These are phyloP conservation scores for Acacia crassicarpa DNA, from an alignment of 306 rosid species.

Conservation along the genomic window DNA sequence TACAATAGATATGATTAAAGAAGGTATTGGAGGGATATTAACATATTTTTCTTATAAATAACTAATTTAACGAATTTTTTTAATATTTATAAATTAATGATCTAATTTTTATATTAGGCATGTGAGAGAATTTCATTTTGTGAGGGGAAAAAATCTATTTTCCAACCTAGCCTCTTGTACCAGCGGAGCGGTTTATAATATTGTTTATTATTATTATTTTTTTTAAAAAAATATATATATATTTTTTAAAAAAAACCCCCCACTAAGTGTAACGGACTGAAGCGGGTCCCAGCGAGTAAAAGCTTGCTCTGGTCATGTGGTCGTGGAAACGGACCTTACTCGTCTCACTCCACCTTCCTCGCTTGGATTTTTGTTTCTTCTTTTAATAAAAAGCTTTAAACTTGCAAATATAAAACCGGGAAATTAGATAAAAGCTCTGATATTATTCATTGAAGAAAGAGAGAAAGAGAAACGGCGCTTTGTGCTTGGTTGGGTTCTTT, in stretches of 20 bases:
- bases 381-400: neutral
- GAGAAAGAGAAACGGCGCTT: neutral
- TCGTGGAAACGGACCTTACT: conserved; percentile 23
- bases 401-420: conserved; percentile 1
- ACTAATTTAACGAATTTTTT: too few relatives aligned
- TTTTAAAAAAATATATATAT: neutral
- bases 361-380: conserved; percentile 5
- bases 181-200: neutral
- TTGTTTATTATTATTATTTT: neutral
- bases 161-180: neutral
- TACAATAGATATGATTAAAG: too few relatives aligned
- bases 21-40: too few relatives aligned
- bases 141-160: neutral
- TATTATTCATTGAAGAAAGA: neutral
- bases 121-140: too few relatives aligned
- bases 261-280: conserved; percentile 5
- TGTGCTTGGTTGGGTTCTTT: neutral
- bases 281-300: conserved; percentile 35
- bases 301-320: conserved; percentile 31
- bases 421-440: neutral
- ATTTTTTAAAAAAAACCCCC: neutral
- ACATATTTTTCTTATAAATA: too few relatives aligned
- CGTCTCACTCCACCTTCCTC: conserved; percentile 22
- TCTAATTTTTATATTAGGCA: too few relatives aligned
- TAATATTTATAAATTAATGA: too few relatives aligned